Evolutionary conservation across 257 asterid genomes (phyloP), one percentile per base, ranked within the genome.

Genomic region (Salvia splendens): DNA sequence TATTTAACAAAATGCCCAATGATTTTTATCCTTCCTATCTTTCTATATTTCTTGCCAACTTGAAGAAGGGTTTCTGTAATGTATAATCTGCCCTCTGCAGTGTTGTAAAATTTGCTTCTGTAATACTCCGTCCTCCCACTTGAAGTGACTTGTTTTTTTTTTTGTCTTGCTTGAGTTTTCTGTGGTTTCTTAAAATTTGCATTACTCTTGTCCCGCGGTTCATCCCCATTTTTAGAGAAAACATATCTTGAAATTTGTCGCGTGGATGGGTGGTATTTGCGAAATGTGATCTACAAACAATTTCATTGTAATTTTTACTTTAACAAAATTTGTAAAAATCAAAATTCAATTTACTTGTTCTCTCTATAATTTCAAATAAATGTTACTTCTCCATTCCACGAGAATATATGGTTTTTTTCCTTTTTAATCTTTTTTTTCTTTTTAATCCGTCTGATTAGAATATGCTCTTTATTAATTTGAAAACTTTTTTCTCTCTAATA

Each of bases 1-100:
- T 10, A 51, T 55, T 71, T 69, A 58, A 60, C 61, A 57, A n/a
- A 69, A 54, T 14, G 24, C 8, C 17, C 73, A 72, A 17, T 64
- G 32, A 48, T 41, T 52, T 70, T 12, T 56, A 24, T 52, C 30
- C 73, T 59, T 51, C 51, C 20, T 17, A 17, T 17, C 20, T 60
- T 24, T 35, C 11, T 4, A 35, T 35, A 54, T 68, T 54, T 46
- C 53, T 68, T 54, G 63, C 57, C 20, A 17, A 51, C 43, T 49
- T 24, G 30, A 24, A 24, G 54, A 55, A 45, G 52, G 60, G 55
- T 52, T 49, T 32, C 3, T 24, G 30, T 24, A 24, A 24, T 24
- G 1, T 24, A 24, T 24, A 24, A 24, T 24, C 1, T 24, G 30
- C 30, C 1, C 1, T 50, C 17, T 20, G 46, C 47, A 10, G 43